Evolutionary conservation across 768 basidiomycete species (phyloP), one percentile per base, ranked within the genome.

Genomic region (Suillus cothurnatus): DNA sequence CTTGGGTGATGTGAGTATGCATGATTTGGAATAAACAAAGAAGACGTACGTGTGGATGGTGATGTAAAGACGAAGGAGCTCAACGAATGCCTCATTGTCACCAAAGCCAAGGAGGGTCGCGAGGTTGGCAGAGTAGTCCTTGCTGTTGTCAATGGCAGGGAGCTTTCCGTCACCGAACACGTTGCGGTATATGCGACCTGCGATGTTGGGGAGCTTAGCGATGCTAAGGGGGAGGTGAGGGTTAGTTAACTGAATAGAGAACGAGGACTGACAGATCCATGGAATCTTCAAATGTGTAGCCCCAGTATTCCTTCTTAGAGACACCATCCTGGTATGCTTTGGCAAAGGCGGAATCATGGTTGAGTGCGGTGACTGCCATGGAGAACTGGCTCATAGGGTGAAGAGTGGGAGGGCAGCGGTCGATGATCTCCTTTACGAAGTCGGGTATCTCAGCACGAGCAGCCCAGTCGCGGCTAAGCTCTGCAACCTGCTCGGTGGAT

Each of bases 341-440:
- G 64, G 96, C 95, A 74, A 99, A 99, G 36, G 94, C 93, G 7
- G 97, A 98, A 78, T 97, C 90, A 78, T 98, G 96, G 84, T 94
- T 94, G 38, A 94, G 83, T 36, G 97, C 95, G 69, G 96, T 98
- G 71, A 97, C 94, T 65, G 96, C 96, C 74, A 97, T 82, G 76
- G 91, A 92, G 82, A 99, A 97, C 81, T 99, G 97, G 79, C 92
- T 95, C 97, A 99, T 99, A 68, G 97, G 97, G 78, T 99, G 97
- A 53, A 99, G 86, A 19, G 95, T 96, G 60, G 92, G 89, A 23
- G 93, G 93, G 80, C 93, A 94, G 77, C 95, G 81, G 82, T 99
- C 97, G 61, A 99, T 86, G 71, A 97, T 86, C 73, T 97, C 95
- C 79, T 98, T 95, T n/a, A 99, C 92, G 71, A 97, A 96, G 66